phyloP scores from a whole-genome alignment of 441 rosid species.

The Pelargonium citronellum region DNA sequence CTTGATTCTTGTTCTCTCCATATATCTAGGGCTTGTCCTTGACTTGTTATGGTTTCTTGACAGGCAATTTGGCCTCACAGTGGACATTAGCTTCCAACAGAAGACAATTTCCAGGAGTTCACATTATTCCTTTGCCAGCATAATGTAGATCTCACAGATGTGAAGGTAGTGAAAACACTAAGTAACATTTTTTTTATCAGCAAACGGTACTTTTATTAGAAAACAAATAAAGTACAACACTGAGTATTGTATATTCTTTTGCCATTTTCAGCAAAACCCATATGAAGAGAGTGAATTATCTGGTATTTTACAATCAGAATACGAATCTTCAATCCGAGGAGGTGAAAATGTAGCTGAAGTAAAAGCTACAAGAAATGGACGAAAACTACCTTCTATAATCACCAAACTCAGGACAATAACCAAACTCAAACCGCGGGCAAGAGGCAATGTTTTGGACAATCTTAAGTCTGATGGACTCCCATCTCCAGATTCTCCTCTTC shows the following conservation, averaged over 20 bases:
- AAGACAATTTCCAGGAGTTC: slow-evolving; percentile 72
- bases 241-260: too few species aligned
- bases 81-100: slow-evolving; percentile 92
- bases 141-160: slow-evolving; percentile 64
- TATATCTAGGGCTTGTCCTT: background rate
- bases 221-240: too few species aligned
- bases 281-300: slow-evolving; percentile 46
- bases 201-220: slow-evolving; percentile 18
- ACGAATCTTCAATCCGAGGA: slow-evolving; percentile 23
- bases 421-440: slow-evolving; percentile 15
- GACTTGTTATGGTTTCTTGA: slow-evolving; percentile 1
- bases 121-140: slow-evolving; percentile 61
- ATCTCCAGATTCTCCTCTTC: background rate
- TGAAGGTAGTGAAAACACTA: slow-evolving; percentile 39
- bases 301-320: slow-evolving; percentile 25
- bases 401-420: slow-evolving; percentile 38
- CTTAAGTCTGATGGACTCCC: slow-evolving; percentile 21
- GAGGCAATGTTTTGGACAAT: slow-evolving; percentile 19
- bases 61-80: slow-evolving; percentile 98
- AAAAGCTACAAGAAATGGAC: slow-evolving; percentile 15
- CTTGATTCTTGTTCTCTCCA: background rate
- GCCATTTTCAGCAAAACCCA: slow-evolving; percentile 47
- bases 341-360: slow-evolving; percentile 22
- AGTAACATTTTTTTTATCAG: slow-evolving; percentile 27
- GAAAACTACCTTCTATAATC: slow-evolving; percentile 29